Base-by-base conservation (phyloP, 495 filamentous ascomycete species). In the Aspergillus mulundensis region DNA sequence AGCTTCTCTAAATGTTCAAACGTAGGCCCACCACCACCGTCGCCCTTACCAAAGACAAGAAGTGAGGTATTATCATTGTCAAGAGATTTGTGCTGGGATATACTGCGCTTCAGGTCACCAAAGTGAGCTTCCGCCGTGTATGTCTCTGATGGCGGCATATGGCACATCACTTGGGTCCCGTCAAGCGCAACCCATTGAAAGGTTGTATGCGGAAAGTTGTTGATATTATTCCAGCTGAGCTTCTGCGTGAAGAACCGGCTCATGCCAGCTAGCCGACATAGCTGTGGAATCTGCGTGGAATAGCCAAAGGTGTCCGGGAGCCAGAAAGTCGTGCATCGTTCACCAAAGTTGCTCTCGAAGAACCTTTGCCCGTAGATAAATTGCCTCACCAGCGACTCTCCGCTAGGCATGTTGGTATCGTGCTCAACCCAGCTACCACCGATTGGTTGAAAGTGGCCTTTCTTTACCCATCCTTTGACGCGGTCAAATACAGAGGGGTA, bases 401-500 rank as follows among this genome's bases (percentile, higher is more conserved):
- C 94, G 59, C 90, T 90, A 0, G 94, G 94, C 78, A 98, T 78
- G 69, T 98, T 98, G 38, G 94, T 98, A 65, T 98, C 94, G 66
- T 98, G 94, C 63, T 98, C 94, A 16, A 98, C 94, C 94, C 94
- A 98, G 70, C 91, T 96, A 40, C 94, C 94, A 53, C 94, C 94
- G 64, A 98, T 89, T 12, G 91, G 90, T 58, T 96, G 91, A 69
- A 98, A 98, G 40, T 81, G 87, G 40, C 91, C 92, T 51, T 92
- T 84, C 64, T 90, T 90, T 34, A 97, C 87, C 76, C 95, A 94
- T 32, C 79, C 72, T 70, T 95, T 95, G 50, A 98, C 93, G 15
- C 91, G 84, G 48, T 96, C 87, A 66, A 89, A 97, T 1, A 89
- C 84, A 34, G 84, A 82, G 0, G 94, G 93, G 63, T 98, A 98